Conservation (phyloP, 2,329 filamentous ascomycete genomes). For the Calonectria ilicicola region DNA sequence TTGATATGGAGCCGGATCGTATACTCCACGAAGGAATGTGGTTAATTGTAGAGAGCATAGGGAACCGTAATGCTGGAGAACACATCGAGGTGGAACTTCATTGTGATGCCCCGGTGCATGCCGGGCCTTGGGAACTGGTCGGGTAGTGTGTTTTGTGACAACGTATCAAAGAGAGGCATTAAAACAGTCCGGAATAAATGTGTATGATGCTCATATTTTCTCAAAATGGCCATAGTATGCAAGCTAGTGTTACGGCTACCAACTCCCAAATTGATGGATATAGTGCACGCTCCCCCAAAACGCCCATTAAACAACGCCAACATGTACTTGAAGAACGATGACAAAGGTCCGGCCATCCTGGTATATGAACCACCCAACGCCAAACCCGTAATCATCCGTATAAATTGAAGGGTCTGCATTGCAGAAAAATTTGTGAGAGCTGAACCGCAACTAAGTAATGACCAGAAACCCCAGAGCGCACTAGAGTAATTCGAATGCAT, state of each 20-base stretch:
- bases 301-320: slow-evolving; percentile 26
- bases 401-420: slow-evolving; percentile 8
- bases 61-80: slow-evolving; percentile 57
- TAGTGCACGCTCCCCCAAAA: slow-evolving; percentile 14
- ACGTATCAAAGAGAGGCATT: background rate
- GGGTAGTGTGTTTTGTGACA: background rate
- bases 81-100: slow-evolving; percentile 66
- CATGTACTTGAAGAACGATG: slow-evolving; percentile 24
- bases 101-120: slow-evolving; percentile 59
- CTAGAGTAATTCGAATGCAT: background rate
- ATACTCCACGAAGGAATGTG: slow-evolving; percentile 71
- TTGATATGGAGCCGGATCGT: slow-evolving; percentile 78
- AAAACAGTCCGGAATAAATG: background rate
- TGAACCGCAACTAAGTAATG: background rate
- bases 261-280: slow-evolving; percentile 8
- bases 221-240: background rate
- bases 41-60: slow-evolving; percentile 85
- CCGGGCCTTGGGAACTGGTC: slow-evolving; percentile 56
- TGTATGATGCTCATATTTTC: background rate
- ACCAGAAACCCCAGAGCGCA: background rate
- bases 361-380: slow-evolving; percentile 42
- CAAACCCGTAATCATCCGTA: slow-evolving; percentile 28
- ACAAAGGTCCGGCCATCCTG: slow-evolving; percentile 35
- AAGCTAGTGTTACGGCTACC: background rate
- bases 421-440: background rate